Base-by-base conservation (phyloP, 441 rosid genomes). In the Brassica hybrid region DNA sequence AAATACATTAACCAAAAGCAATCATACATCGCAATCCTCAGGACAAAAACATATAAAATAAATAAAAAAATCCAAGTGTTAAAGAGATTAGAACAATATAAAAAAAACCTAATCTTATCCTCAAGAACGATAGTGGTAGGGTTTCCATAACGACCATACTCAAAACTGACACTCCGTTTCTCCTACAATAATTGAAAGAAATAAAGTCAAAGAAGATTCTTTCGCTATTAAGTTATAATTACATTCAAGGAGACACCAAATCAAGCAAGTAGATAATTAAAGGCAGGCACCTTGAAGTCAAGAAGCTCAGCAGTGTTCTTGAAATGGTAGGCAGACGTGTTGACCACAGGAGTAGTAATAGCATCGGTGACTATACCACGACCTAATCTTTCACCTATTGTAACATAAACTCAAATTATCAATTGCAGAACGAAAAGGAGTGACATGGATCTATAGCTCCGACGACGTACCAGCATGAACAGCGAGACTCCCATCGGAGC, bases 231-330 rank as follows among this genome's bases (percentile, higher is more conserved):
- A n/a, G n/a, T n/a, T n/a, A n/a, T n/a, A n/a, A n/a, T n/a, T n/a
- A n/a, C n/a, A n/a, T n/a, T n/a, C n/a, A n/a, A n/a, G n/a, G n/a
- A n/a, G n/a, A n/a, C n/a, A n/a, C n/a, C n/a, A n/a, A n/a, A n/a
- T n/a, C n/a, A n/a, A n/a, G n/a, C n/a, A n/a, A n/a, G n/a, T n/a
- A n/a, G n/a, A n/a, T n/a, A n/a, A n/a, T n/a, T n/a, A n/a, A n/a
- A n/a, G n/a, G n/a, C n/a, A n/a, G n/a, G n/a, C n/a, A 93, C 99
- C 97, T 96, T 93, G 86, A 90, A 96, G 85, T 96, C 98, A 81
- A 96, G 72, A 48, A 96, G 94, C 73, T 96, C 94, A 9, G 86
- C 75, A 81, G 97, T 89, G 74, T 89, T 88, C 89, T 91, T 90
- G 82, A 94, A 96, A 87, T 87, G 87, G 74, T 91, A 94, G 4